Conservation (phyloP, 345 rosid species). For the Euclidium syriacum region DNA sequence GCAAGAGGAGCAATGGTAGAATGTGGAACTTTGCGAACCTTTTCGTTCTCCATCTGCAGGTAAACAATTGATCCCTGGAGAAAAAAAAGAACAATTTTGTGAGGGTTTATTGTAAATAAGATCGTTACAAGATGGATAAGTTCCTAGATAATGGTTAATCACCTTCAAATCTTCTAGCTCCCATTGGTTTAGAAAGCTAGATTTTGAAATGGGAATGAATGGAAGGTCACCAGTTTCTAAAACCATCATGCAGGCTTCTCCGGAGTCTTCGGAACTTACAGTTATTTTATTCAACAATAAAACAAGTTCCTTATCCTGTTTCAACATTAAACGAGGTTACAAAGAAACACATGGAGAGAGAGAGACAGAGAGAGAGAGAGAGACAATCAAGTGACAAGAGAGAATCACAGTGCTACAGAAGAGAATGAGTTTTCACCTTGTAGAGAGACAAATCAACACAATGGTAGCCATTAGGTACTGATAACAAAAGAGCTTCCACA, state of each 20-base stretch:
- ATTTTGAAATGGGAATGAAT: slow-evolving; percentile 49
- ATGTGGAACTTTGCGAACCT: slow-evolving; percentile 64
- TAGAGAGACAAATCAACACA: slow-evolving; percentile 79
- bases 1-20: slow-evolving; percentile 62
- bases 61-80: slow-evolving; percentile 44
- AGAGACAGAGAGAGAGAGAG: background rate
- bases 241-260: slow-evolving; percentile 79
- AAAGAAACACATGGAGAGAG: background rate
- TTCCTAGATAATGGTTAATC: slow-evolving; percentile 1
- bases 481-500: slow-evolving; percentile 60
- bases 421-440: slow-evolving; percentile 48
- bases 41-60: slow-evolving; percentile 61
- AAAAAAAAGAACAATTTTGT: background rate
- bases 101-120: background rate
- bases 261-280: slow-evolving; percentile 47
- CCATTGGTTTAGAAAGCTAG: slow-evolving; percentile 41
- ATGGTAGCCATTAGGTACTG: slow-evolving; percentile 53
- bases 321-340: slow-evolving; percentile 9
- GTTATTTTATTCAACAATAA: slow-evolving; percentile 49
- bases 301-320: slow-evolving; percentile 71
- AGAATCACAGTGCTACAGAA: background rate
- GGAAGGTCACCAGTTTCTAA: slow-evolving; percentile 62
- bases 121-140: background rate
- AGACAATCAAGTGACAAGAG: background rate
- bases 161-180: slow-evolving; percentile 63